phyloP scores from a whole-genome alignment of 2,329 filamentous ascomycete species.

The Hypoxylon rubiginosum region DNA sequence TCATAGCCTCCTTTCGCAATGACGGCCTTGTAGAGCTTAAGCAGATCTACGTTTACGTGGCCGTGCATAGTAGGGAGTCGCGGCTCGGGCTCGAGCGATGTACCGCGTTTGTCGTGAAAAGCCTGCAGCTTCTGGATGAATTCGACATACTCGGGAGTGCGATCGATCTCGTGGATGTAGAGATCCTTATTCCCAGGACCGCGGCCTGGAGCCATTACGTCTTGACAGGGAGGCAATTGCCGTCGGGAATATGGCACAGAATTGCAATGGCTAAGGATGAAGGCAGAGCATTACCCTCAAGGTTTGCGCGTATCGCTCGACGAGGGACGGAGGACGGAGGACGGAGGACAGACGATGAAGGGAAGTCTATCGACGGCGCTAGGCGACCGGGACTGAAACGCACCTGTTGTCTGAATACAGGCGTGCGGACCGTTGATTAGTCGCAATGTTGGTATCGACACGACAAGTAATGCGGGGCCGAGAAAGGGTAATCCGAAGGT shows the following conservation, averaged over 20 bases:
- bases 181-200: constrained; percentile 48
- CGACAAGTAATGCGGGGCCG: not conserved
- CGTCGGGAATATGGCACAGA: not conserved
- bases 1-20: constrained; percentile 87
- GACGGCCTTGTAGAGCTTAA: constrained; percentile 83
- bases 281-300: constrained; percentile 21
- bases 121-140: constrained; percentile 80
- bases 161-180: constrained; percentile 63
- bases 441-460: not conserved
- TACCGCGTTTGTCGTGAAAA: constrained; percentile 85
- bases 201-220: constrained; percentile 51
- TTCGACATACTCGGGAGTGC: constrained; percentile 78
- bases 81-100: constrained; percentile 81
- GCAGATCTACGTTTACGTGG: constrained; percentile 79
- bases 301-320: constrained; percentile 9
- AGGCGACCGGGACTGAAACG: not conserved
- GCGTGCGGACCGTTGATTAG: not conserved
- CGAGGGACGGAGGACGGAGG: not conserved
- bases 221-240: constrained; percentile 7
- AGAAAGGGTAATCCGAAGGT: not conserved
- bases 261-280: constrained; percentile 5
- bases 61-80: constrained; percentile 74
- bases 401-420: not conserved
- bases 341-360: not conserved
- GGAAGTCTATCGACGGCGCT: not conserved